Percentiles rank a stretch among this genome's conserved stretches.
These are phyloP conservation scores for Daldinia sp. DNA, from an alignment of 2,329 filamentous ascomycete species.

Conservation along the genomic window DNA sequence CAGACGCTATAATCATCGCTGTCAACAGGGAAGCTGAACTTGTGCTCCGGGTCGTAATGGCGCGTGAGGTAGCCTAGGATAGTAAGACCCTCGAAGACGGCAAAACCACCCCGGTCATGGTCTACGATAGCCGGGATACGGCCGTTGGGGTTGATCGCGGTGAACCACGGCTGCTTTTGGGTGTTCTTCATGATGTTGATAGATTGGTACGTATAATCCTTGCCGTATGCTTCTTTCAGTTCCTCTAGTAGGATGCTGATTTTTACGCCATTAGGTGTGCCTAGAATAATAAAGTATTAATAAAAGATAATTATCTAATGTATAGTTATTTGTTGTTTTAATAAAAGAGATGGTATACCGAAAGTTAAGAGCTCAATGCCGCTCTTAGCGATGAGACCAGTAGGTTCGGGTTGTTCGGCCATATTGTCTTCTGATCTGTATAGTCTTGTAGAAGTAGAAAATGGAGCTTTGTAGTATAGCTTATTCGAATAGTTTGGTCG, in stretches of 20 bases:
- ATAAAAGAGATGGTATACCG: too few species aligned
- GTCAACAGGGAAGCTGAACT: slow-evolving; percentile 69
- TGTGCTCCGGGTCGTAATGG: slow-evolving; percentile 77
- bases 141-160: slow-evolving; percentile 71
- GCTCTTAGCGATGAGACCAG: slow-evolving; percentile 69
- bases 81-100: slow-evolving; percentile 79
- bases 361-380: slow-evolving; percentile 75
- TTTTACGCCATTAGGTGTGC: slow-evolving; percentile 68
- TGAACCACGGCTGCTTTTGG: slow-evolving; percentile 77
- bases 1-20: slow-evolving; percentile 55
- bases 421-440: slow-evolving; percentile 43
- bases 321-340: too few species aligned
- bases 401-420: slow-evolving; percentile 63
- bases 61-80: slow-evolving; percentile 80
- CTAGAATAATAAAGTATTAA: slow-evolving; percentile 41
- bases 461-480: slow-evolving; percentile 22
- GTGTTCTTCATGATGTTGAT: slow-evolving; percentile 72
- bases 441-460: slow-evolving; percentile 38
- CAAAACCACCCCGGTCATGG: slow-evolving; percentile 70
- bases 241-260: slow-evolving; percentile 73
- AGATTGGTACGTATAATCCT: slow-evolving; percentile 68
- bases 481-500: neutral
- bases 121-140: slow-evolving; percentile 75
- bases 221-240: slow-evolving; percentile 73
- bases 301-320: neutral